phyloP scores from a whole-genome alignment of 83 land plant species.

The Thuja plicata region DNA sequence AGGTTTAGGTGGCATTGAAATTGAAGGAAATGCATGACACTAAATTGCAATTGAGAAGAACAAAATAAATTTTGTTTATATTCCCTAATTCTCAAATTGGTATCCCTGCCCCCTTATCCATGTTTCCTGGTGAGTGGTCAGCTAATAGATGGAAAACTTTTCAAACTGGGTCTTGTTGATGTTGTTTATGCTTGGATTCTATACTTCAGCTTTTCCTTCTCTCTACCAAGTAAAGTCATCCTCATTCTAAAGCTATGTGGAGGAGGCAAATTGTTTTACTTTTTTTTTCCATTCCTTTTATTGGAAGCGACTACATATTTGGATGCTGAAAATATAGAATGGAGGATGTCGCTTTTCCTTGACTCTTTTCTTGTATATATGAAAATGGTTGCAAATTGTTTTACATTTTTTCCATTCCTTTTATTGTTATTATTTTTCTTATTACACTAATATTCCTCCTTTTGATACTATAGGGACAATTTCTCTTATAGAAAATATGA shows the following conservation, averaged over 20 bases:
- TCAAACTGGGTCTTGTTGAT: background rate
- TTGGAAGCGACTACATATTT: slow-evolving; percentile 22
- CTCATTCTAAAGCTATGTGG: too few species aligned
- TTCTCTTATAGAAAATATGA: slow-evolving; percentile 46
- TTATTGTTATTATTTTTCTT: background rate
- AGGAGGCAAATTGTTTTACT: too few species aligned
- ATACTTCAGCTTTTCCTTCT: too few species aligned
- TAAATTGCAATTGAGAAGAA: background rate
- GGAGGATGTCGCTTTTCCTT: background rate
- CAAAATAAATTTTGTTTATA: background rate
- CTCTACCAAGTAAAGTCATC: too few species aligned
- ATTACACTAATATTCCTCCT: background rate
- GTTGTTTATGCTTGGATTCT: background rate
- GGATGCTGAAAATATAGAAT: background rate
- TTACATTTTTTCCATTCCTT: background rate
- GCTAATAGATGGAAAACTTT: background rate
- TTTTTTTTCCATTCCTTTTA: too few species aligned
- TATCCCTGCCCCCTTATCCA: background rate
- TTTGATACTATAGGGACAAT: slow-evolving; percentile 60
- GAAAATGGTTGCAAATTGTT: background rate
- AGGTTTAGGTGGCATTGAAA: background rate
- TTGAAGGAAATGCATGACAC: background rate
- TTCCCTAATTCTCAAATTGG: background rate
- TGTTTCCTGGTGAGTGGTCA: background rate
- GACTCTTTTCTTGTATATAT: background rate